Conservation (phyloP, 2,329 filamentous ascomycete genomes). For the Fusarium anguioides region DNA sequence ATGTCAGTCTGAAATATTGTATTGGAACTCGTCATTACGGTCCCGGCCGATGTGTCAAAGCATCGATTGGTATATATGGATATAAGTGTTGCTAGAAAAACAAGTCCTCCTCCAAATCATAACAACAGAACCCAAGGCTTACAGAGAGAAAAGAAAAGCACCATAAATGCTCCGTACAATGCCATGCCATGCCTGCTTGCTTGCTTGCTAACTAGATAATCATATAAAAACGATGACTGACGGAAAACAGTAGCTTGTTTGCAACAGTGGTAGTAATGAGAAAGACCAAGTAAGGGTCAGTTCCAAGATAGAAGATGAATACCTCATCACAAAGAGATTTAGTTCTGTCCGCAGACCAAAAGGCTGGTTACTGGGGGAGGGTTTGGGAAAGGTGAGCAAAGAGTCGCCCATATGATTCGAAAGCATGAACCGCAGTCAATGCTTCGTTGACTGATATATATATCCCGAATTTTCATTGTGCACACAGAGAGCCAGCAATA, state of each 20-base stretch:
- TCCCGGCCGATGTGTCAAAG: neutral
- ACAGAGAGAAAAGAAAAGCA: conserved; percentile 11
- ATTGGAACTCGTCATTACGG: neutral
- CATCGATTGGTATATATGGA: conserved; percentile 13
- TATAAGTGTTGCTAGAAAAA: neutral
- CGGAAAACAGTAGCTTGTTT: too few species aligned
- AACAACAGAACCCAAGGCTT: conserved; percentile 9
- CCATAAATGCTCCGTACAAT: conserved; percentile 34
- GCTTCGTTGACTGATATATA: neutral
- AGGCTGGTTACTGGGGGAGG: neutral
- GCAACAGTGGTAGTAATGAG: neutral
- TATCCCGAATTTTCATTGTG: neutral
- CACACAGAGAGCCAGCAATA: neutral
- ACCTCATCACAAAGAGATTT: neutral
- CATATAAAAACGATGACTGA: neutral
- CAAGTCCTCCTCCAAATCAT: neutral
- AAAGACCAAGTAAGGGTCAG: conserved; percentile 1
- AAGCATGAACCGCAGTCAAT: neutral
- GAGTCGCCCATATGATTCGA: neutral
- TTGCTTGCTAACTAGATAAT: conserved; percentile 23
- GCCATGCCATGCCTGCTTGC: conserved; percentile 31
- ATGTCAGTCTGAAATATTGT: neutral
- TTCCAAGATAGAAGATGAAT: conserved; percentile 5
- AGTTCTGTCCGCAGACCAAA: neutral
- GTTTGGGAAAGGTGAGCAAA: neutral